Evolutionary conservation across 2,329 filamentous ascomycete genomes (phyloP).

Genomic region (Fusarium foetens): DNA sequence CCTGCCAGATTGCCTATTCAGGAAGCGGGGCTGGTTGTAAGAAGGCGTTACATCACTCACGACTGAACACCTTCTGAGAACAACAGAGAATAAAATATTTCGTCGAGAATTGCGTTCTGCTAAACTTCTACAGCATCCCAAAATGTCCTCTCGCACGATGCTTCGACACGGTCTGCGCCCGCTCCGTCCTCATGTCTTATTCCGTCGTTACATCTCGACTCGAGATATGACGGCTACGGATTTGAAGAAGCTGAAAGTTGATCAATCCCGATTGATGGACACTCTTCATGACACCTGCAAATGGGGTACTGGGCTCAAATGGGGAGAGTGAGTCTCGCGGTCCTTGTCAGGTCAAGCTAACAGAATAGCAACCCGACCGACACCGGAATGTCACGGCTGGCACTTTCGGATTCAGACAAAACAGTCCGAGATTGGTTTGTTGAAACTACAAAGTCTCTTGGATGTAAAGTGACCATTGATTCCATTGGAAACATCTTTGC

Average conservation of each 20-base stretch:
- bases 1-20: background rate
- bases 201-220: slow-evolving; percentile 29
- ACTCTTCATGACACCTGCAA: slow-evolving; percentile 38
- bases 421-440: slow-evolving; percentile 80
- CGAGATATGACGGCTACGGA: slow-evolving; percentile 34
- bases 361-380: slow-evolving; percentile 54
- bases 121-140: accelerated
- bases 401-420: slow-evolving; percentile 77
- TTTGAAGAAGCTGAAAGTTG: slow-evolving; percentile 33
- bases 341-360: background rate
- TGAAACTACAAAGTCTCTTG: slow-evolving; percentile 67
- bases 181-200: background rate
- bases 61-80: slow-evolving; percentile 4
- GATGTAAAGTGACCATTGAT: slow-evolving; percentile 75
- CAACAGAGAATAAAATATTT: background rate
- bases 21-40: slow-evolving; percentile 25
- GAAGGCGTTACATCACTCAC: slow-evolving; percentile 15
- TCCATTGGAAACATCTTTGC: slow-evolving; percentile 86
- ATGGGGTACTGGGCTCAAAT: slow-evolving; percentile 34
- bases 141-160: background rate
- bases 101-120: accelerated
- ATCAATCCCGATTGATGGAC: slow-evolving; percentile 37
- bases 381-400: slow-evolving; percentile 80
- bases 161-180: background rate
- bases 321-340: slow-evolving; percentile 29